Evolutionary conservation across 306 rosid genomes (phyloP).

Genomic region (Lupinus albus): DNA sequence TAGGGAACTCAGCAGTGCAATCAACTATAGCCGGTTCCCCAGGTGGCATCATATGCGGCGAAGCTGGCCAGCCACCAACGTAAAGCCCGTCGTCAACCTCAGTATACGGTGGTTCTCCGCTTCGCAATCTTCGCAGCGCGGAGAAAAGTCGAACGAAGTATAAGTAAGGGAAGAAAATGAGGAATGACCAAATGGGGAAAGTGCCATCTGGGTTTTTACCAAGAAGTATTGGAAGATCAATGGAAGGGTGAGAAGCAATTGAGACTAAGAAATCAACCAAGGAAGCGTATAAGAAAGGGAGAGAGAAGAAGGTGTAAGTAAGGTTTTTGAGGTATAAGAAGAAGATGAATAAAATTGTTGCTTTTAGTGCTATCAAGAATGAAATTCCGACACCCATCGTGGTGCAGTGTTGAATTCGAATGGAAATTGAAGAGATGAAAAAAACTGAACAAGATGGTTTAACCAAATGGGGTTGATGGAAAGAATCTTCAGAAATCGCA

Average conservation of each 20-base stretch:
- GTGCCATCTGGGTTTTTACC: slow-evolving; percentile 74
- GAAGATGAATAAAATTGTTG: slow-evolving; percentile 38
- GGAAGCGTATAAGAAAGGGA: slow-evolving; percentile 72
- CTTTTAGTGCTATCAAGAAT: slow-evolving; percentile 64
- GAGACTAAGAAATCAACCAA: slow-evolving; percentile 60
- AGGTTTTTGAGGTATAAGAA: slow-evolving; percentile 55
- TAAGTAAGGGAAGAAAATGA: slow-evolving; percentile 79
- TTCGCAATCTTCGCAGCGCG: slow-evolving; percentile 54
- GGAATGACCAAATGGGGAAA: slow-evolving; percentile 61
- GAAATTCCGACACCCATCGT: slow-evolving; percentile 73
- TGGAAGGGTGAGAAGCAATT: slow-evolving; percentile 70
- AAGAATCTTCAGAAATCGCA: neutral
- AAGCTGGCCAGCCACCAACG: slow-evolving; percentile 91
- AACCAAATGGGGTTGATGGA: neutral
- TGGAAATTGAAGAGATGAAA: neutral
- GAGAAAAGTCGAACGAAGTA: slow-evolving; percentile 72
- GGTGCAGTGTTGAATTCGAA: neutral
- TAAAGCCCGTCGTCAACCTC: slow-evolving; percentile 66
- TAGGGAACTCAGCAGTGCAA: slow-evolving; percentile 90
- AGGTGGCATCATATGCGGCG: slow-evolving; percentile 72
- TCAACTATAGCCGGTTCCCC: slow-evolving; percentile 80
- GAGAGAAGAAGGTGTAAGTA: slow-evolving; percentile 53
- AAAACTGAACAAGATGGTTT: too few species aligned
- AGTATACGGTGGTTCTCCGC: slow-evolving; percentile 64
- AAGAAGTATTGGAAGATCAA: slow-evolving; percentile 74